These are phyloP conservation scores for Phytophthora pistaciae DNA, from an alignment of 352 stramenopile species.

Conservation along the genomic window DNA sequence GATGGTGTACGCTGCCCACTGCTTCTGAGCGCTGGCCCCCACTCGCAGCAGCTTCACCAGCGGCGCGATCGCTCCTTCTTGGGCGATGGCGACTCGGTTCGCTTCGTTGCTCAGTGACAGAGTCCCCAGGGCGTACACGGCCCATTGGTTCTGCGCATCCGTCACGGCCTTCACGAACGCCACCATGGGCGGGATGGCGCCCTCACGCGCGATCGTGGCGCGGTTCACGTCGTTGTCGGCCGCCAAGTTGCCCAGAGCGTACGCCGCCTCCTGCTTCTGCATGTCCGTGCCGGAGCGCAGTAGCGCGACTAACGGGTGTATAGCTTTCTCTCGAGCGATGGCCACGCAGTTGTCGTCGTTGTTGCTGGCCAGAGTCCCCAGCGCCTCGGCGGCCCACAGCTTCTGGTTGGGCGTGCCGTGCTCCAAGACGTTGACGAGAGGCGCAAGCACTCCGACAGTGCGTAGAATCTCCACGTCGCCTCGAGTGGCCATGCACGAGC, in stretches of 20 bases:
- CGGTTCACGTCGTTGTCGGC: conserved; percentile 5
- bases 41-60: conserved; percentile 12
- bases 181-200: conserved; percentile 13
- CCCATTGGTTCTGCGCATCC: conserved; percentile 12
- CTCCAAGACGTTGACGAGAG: not conserved
- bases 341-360: conserved; percentile 5
- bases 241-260: conserved; percentile 9
- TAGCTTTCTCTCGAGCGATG: not conserved
- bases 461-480: conserved; percentile 25
- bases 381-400: not conserved
- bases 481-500: conserved; percentile 27
- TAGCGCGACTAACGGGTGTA: conserved; percentile 5
- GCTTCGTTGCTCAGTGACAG: conserved; percentile 12
- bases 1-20: conserved; percentile 29
- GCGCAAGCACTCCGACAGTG: conserved; percentile 14
- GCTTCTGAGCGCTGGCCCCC: conserved; percentile 20
- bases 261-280: conserved; percentile 8
- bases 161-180: conserved; percentile 2
- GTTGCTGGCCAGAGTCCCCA: conserved; percentile 3
- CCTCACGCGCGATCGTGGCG: not conserved
- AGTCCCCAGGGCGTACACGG: conserved; percentile 7
- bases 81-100: conserved; percentile 3
- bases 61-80: conserved; percentile 2
- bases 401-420: not conserved
- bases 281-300: conserved; percentile 5